Evolutionary conservation across 2,329 filamentous ascomycete species (phyloP), one percentile per base, ranked within the genome.

Genomic region (Teratosphaeria destructans): DNA sequence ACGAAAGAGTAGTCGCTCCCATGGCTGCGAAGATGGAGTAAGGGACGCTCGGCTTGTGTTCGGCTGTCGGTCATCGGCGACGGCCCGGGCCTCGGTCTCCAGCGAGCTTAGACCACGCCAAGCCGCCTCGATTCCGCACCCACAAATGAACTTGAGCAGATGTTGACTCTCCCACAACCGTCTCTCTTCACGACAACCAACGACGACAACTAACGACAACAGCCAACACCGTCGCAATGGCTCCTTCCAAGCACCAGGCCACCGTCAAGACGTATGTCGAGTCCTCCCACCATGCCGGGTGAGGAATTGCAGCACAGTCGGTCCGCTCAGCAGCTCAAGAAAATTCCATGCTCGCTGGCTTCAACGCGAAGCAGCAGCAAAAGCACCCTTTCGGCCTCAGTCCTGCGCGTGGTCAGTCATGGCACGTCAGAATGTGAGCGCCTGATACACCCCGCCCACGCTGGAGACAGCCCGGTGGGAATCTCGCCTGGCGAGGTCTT

Each of bases 271-370:
- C 78, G 81, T 82, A 83, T 81, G 85, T 87, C 56, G 32, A 58
- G 23, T 58, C 52, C 56, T 32, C 55, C 34, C 34, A 57, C 27
- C 55, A 14, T 61, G 57, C 59, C 72, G 67, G 68, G 73, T 77
- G 80, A 77, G 79, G 79, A 69, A 79, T 74, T 78, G 78, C 80
- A 84, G 85, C 77, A 88, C 90, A 89, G 87, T 89, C 83, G 82
- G 88, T 90, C 85, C 88, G 77, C 85, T 90, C 84, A 29, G 90
- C 43, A 60, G 88, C 87, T 91, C 88, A 56, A 52, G 87, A 91
- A 67, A 63, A 63, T 68, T 63, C 66, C 43, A 65, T 60, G 66
- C 65, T 62, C 53, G 57, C 26, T 29, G 52, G n/a, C 26, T 34
- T 14, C 52, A 54, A 26, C 8, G 19, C 6, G 26, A n/a, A 58